Base-by-base conservation (phyloP, 257 asterid species). In the Linderniella brevidens region DNA sequence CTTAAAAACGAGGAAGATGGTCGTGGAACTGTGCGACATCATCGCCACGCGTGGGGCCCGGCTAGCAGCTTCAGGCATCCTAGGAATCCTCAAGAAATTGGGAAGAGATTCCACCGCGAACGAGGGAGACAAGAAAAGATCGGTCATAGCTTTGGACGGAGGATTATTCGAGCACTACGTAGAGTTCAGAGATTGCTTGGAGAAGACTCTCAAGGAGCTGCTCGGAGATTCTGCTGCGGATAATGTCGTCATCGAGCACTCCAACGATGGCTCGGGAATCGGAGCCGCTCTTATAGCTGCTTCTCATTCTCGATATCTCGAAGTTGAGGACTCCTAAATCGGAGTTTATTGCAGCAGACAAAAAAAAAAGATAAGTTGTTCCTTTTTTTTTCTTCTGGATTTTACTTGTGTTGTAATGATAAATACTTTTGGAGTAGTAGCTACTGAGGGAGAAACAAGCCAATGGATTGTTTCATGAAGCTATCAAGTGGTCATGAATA, bases 251-350 rank as follows among this genome's bases (percentile, higher is more conserved):
- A 44, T 77, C 16, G 60, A 71, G 71, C 92, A 46, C 10, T 69
- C 94, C 5, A 74, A 71, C 35, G 96, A 85, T 14, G 96, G 98
- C 14, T 90, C 96, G 7, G 96, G 94, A 38, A 61, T 75, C 9
- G 98, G 96, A 40, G 96, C 96, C 13, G 96, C 96, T 20, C 98
- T 90, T 35, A 56, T 90, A 3, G 96, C 94, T 0, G 96, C 96
- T n/a, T 69, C 93, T 13, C 77, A 81, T 57, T 83, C 95, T 13
- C 92, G 68, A 48, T 78, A 87, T 68, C 68, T 64, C 39, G 71
- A 63, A 52, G 54, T 53, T 0, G 73, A 74, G 41, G 81, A 62
- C 35, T 46, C 60, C 14, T 53, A 16, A 62, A 25, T 25, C 32
- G 32, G 32, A 25, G 32, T 25, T 25, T 25, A 25, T 25, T 6